A percentile compares a stretch with the other conserved stretches of the same genome.
Conservation (phyloP, 208 protist genomes). For the Polymyxa betae region DNA sequence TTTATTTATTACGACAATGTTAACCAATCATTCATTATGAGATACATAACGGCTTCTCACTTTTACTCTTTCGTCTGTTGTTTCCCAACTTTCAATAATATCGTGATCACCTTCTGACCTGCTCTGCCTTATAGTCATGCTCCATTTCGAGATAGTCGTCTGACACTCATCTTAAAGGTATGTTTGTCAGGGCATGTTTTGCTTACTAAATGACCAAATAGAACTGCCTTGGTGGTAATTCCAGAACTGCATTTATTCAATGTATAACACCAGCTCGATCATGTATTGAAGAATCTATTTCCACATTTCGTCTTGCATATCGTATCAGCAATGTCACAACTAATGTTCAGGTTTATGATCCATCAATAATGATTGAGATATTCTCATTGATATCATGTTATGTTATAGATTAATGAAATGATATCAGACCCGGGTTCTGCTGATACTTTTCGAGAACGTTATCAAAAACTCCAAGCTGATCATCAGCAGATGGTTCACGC, state of each 20-base stretch:
- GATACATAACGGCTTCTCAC: too few species aligned
- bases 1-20: neutral
- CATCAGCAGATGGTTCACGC: neutral
- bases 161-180: conserved; percentile 42
- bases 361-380: neutral
- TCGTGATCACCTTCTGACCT: too few species aligned
- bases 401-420: neutral
- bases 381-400: neutral
- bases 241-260: conserved; percentile 34
- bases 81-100: too few species aligned
- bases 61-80: too few species aligned
- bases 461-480: neutral
- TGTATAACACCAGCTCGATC: conserved; percentile 39
- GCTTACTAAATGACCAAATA: neutral
- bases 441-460: neutral
- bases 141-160: conserved; percentile 43
- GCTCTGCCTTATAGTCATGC: conserved; percentile 25
- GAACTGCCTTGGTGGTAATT: conserved; percentile 45
- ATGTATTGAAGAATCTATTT: conserved; percentile 25
- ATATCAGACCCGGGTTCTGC: neutral
- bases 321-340: conserved; percentile 21
- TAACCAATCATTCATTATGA: too few species aligned
- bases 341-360: neutral
- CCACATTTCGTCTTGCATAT: conserved; percentile 20
- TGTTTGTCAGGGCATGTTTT: neutral